phyloP scores from a whole-genome alignment of 116 monocot species.

The Dioscorea cayenensis region DNA sequence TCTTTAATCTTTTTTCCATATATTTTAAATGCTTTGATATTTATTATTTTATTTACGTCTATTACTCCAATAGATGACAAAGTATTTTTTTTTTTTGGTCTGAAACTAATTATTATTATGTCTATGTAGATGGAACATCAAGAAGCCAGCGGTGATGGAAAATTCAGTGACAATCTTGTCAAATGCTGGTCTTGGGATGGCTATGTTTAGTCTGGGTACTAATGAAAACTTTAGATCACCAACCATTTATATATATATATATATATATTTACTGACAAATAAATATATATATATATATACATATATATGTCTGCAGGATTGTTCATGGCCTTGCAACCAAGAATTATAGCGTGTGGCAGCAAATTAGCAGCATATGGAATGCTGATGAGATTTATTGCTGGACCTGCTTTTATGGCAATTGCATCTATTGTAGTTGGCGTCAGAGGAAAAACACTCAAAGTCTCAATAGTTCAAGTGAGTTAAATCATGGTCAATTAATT shows the following conservation, averaged over 20 bases:
- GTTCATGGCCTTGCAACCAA: constrained; percentile 5
- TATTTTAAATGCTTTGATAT: too few relatives aligned
- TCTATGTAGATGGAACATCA: not conserved
- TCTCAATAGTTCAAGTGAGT: not conserved
- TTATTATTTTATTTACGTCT: too few relatives aligned
- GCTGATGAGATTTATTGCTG: constrained; percentile 3
- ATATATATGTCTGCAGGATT: not conserved
- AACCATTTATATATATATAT: too few relatives aligned
- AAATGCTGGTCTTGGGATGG: not conserved
- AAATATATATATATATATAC: too few relatives aligned
- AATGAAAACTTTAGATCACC: not conserved
- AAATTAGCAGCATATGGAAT: not conserved
- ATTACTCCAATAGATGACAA: too few relatives aligned
- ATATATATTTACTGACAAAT: too few relatives aligned
- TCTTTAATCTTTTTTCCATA: too few relatives aligned
- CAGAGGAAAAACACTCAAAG: not conserved
- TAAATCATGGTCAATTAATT: not conserved
- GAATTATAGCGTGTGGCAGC: not conserved
- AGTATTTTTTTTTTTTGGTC: too few relatives aligned
- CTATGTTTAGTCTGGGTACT: constrained; percentile 4
- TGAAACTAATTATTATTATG: too few relatives aligned
- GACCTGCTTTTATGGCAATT: not conserved
- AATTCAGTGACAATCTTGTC: not conserved
- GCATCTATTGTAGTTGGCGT: not conserved
- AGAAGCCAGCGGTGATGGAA: not conserved